Conservation (phyloP, 305 asterid species). For the Stenogyne calaminthoides region DNA sequence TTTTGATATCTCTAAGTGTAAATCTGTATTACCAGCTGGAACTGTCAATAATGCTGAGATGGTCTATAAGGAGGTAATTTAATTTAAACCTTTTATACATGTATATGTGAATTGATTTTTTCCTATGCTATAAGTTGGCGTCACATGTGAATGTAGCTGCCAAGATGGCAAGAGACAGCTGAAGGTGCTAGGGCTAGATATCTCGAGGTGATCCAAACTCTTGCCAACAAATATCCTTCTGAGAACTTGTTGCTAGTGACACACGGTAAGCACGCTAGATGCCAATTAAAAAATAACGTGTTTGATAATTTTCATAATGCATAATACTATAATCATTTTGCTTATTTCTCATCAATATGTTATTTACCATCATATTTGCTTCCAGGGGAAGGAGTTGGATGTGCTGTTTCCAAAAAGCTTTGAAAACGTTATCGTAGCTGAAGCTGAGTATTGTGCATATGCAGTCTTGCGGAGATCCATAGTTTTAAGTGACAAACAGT, state of each 20-base stretch:
- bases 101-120: background rate
- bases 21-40: slow-evolving; percentile 72
- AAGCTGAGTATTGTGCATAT: slow-evolving; percentile 71
- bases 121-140: slow-evolving; percentile 14
- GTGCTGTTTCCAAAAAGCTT: slow-evolving; percentile 47
- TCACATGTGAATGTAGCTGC: slow-evolving; percentile 52
- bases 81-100: background rate
- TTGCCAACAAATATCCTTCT: slow-evolving; percentile 76
- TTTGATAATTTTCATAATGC: background rate
- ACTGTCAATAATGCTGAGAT: slow-evolving; percentile 46
- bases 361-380: slow-evolving; percentile 10
- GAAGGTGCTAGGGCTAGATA: slow-evolving; percentile 68
- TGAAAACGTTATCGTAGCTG: slow-evolving; percentile 42
- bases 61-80: slow-evolving; percentile 63
- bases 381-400: slow-evolving; percentile 87
- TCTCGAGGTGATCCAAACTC: slow-evolving; percentile 55
- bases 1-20: slow-evolving; percentile 58
- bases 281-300: background rate
- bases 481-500: slow-evolving; percentile 36
- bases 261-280: slow-evolving; percentile 57
- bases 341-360: background rate
- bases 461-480: slow-evolving; percentile 49
- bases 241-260: slow-evolving; percentile 88
- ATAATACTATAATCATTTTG: background rate
- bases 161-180: slow-evolving; percentile 71